phyloP scores from a whole-genome alignment of 495 filamentous ascomycete genomes.

The Penicillium canariense region DNA sequence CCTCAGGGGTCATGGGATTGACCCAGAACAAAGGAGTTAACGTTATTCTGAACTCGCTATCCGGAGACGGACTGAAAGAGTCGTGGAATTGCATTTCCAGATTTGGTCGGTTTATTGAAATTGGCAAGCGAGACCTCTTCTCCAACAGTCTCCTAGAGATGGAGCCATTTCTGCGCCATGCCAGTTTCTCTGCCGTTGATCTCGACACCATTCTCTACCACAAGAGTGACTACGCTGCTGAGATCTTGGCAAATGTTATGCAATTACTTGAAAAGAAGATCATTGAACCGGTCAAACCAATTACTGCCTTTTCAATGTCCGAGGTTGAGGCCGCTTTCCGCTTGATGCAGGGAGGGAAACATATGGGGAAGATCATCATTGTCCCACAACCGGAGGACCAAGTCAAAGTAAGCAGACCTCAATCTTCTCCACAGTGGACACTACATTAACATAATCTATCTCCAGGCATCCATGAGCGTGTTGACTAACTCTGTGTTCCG shows the following conservation, averaged over 20 bases:
- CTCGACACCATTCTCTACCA: background rate
- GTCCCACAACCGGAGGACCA: background rate
- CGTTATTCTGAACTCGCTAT: conserved; percentile 49
- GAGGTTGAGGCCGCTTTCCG: conserved; percentile 23
- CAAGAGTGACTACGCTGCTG: background rate
- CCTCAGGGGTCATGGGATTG: conserved; percentile 37
- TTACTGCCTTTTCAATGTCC: conserved; percentile 16
- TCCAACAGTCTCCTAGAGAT: conserved; percentile 15
- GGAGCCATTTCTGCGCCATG: conserved; percentile 17
- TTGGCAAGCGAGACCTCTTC: conserved; percentile 43
- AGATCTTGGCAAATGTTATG: background rate
- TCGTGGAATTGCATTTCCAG: conserved; percentile 51
- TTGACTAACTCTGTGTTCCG: too few species aligned
- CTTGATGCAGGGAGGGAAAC: conserved; percentile 31
- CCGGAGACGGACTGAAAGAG: conserved; percentile 39
- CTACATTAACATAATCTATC: too few species aligned
- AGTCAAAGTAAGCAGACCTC: background rate
- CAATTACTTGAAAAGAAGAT: background rate
- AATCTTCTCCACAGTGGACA: background rate
- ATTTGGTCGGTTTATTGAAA: conserved; percentile 45
- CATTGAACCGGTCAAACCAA: background rate
- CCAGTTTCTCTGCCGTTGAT: conserved; percentile 18
- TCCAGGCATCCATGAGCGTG: too few species aligned
- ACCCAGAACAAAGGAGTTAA: conserved; percentile 55
- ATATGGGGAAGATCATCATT: conserved; percentile 41